Base-by-base conservation (phyloP, 768 basidiomycete species). In the Fomitopsis pulvina region DNA sequence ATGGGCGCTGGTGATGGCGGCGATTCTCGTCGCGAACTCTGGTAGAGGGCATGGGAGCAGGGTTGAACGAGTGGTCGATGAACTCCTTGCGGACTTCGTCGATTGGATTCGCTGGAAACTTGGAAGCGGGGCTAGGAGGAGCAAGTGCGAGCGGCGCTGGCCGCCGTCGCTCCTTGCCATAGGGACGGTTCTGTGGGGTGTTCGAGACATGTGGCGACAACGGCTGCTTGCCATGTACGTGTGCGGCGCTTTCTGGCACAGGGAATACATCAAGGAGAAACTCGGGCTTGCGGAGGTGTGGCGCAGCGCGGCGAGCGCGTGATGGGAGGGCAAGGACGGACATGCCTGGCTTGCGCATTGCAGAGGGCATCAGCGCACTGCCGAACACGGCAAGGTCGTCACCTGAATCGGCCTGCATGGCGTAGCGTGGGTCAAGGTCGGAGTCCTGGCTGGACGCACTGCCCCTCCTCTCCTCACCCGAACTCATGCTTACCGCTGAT, bases 401-500 rank as follows among this genome's bases (percentile, higher is more conserved):
- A 22, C 50, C 51, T 5, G 47, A 24, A 25, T 64, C 61, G 22
- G 68, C 66, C 37, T 72, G 69, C 53, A 82, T 68, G 27, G 78
- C 62, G 54, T 74, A 73, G 14, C 66, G 67, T 4, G 76, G 73
- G 46, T 80, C 76, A 38, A 81, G 64, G 44, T 78, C 77, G 2
- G 80, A 83, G 58, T 76, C 73, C 37, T 72, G 69, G 8, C 77
- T 75, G 0, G 79, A 80, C 3, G 74, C 56, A 47, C 73, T 76
- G 5, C 65, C 74, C 9, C 74, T 71, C 41, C 74, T 69, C 44
- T 68, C 63, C 5, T 69, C 70, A 21, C 39, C 41, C 25, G 41
- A 47, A 2, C 28, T 11, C 55, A 41, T 62, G 63, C n/a, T 58
- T 57, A 41, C 60, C 61, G 9, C 59, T 62, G 10, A 61, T 3